Percentiles rank a stretch among this genome's conserved stretches.
Evolutionary conservation across 2,329 filamentous ascomycete species (phyloP).

Genomic region (Colletotrichum brevisporum): DNA sequence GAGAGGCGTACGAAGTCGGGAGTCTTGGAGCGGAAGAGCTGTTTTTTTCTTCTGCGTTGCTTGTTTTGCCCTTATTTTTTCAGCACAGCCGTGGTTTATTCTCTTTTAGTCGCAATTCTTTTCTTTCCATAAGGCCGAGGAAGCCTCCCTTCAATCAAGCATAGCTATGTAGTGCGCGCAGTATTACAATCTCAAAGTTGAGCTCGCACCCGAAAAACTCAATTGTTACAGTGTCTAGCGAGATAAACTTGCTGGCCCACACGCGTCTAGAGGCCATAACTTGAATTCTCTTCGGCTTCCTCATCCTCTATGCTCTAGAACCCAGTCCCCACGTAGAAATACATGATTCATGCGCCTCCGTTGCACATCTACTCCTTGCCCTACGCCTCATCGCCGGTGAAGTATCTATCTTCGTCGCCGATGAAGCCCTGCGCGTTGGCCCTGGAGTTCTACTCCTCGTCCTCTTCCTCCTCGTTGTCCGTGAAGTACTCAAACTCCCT

Average conservation of each 20-base stretch:
- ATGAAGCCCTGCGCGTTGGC: too few relatives aligned
- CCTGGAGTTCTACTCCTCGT: too few relatives aligned
- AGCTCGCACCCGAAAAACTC: slow-evolving; percentile 17
- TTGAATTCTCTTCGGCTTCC: background rate
- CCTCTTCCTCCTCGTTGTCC: slow-evolving; percentile 68
- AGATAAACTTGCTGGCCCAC: slow-evolving; percentile 12
- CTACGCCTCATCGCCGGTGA: too few relatives aligned
- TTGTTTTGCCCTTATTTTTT: background rate
- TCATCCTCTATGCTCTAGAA: slow-evolving; percentile 35
- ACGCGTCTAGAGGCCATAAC: slow-evolving; percentile 12
- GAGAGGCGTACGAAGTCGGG: background rate
- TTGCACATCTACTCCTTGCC: slow-evolving; percentile 48
- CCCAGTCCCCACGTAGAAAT: slow-evolving; percentile 11
- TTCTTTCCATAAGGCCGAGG: too few relatives aligned
- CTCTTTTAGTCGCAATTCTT: background rate
- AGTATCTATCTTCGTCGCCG: too few relatives aligned
- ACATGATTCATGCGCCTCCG: slow-evolving; percentile 7
- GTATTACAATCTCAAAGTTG: background rate
- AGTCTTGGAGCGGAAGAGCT: background rate
- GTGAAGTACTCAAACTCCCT: slow-evolving; percentile 85
- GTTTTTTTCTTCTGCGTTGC: background rate
- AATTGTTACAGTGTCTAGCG: slow-evolving; percentile 31
- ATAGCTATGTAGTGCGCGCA: background rate
- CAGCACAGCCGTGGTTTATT: background rate
- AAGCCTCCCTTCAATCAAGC: too few relatives aligned